Conservation (phyloP, 2,329 filamentous ascomycete genomes). For the Golovinomyces cichoracearum region DNA sequence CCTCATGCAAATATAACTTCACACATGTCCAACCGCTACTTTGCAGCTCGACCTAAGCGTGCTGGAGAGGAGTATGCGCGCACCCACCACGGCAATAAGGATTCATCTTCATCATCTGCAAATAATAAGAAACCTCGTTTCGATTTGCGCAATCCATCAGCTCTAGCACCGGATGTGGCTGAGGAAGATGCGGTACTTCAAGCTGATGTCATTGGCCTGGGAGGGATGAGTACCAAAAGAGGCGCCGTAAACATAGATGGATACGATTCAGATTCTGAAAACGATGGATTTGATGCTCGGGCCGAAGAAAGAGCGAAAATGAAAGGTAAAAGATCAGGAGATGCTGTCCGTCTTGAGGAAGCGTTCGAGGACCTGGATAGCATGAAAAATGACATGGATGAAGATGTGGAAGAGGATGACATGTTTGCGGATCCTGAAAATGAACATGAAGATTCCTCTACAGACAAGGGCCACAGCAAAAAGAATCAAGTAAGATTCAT, state of each 20-base stretch:
- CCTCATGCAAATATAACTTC: background rate
- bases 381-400: slow-evolving; percentile 14
- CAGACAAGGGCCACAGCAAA: slow-evolving; percentile 28
- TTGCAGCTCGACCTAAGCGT: slow-evolving; percentile 55
- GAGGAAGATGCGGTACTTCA: slow-evolving; percentile 58
- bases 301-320: slow-evolving; percentile 31
- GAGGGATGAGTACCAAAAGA: slow-evolving; percentile 51
- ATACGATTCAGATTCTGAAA: slow-evolving; percentile 81
- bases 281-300: slow-evolving; percentile 63
- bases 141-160: slow-evolving; percentile 81
- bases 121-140: slow-evolving; percentile 61
- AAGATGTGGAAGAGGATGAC: slow-evolving; percentile 43
- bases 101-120: slow-evolving; percentile 19
- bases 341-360: slow-evolving; percentile 24
- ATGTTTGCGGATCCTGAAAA: slow-evolving; percentile 60
- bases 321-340: slow-evolving; percentile 17
- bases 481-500: slow-evolving; percentile 36
- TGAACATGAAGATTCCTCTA: slow-evolving; percentile 25
- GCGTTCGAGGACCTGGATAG: slow-evolving; percentile 19
- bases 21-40: slow-evolving; percentile 24
- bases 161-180: slow-evolving; percentile 55
- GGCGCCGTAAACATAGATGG: slow-evolving; percentile 91
- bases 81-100: slow-evolving; percentile 36
- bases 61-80: slow-evolving; percentile 59
- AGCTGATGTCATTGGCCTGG: slow-evolving; percentile 68